Evolutionary conservation across 805 yeast genomes (phyloP).

Genomic region (Schwanniomyces occidentalis): DNA sequence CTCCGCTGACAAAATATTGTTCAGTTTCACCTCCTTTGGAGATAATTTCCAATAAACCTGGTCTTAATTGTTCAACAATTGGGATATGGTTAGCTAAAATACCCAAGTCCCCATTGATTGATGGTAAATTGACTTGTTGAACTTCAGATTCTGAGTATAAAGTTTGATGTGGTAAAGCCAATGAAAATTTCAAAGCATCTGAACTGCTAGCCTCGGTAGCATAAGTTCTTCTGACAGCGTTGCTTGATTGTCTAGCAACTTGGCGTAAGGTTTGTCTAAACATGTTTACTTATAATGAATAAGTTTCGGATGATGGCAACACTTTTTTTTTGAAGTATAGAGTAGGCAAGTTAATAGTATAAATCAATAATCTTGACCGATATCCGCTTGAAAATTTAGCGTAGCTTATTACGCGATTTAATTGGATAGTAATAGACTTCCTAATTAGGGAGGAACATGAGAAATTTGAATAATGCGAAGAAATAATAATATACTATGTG

Average conservation of each 20-base stretch:
- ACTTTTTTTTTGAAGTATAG: neutral
- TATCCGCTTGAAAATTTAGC: constrained; percentile 10
- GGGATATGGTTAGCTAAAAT: constrained; percentile 97
- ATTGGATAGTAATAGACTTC: constrained; percentile 37
- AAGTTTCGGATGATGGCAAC: neutral
- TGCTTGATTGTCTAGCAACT: constrained; percentile 56
- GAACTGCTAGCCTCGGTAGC: constrained; percentile 72
- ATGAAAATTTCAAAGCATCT: constrained; percentile 80
- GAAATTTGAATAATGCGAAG: neutral
- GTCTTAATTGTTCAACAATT: constrained; percentile 90
- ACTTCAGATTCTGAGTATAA: constrained; percentile 58
- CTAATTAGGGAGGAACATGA: constrained; percentile 21
- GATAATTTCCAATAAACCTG: constrained; percentile 92
- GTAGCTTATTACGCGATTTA: constrained; percentile 19
- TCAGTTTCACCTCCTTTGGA: constrained; percentile 70
- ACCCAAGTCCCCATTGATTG: constrained; percentile 95
- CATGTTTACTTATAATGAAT: constrained; percentile 33
- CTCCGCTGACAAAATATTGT: constrained; percentile 92
- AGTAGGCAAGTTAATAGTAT: too few species aligned
- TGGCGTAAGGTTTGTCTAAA: constrained; percentile 66
- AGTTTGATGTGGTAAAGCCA: constrained; percentile 88
- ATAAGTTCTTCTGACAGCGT: constrained; percentile 73
- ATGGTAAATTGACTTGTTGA: constrained; percentile 89
- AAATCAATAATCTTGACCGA: too few species aligned
- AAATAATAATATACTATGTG: too few species aligned